Evolutionary conservation across 2,329 filamentous ascomycete species (phyloP).

Genomic region (Blumeria hordei): DNA sequence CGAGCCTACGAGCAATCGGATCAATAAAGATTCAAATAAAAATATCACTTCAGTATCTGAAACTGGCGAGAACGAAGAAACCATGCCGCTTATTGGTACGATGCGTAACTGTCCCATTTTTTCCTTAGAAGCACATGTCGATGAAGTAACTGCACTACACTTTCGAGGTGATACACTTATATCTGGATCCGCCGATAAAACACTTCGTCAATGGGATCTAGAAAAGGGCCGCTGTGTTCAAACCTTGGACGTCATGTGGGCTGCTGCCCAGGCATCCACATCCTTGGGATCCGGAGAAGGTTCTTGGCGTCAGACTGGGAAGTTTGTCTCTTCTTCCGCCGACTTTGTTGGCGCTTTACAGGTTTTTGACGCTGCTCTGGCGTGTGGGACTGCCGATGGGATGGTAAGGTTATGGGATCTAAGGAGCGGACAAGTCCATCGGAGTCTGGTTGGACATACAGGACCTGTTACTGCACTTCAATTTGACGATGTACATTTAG

Average conservation of each 20-base stretch:
- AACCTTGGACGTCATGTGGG: constrained; percentile 94
- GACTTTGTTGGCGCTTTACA: constrained; percentile 91
- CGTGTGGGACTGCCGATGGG: constrained; percentile 88
- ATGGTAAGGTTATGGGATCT: constrained; percentile 96
- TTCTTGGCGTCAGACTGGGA: constrained; percentile 47
- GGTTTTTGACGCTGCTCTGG: constrained; percentile 85
- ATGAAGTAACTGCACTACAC: constrained; percentile 81
- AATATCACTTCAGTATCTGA: constrained; percentile 49
- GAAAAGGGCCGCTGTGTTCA: constrained; percentile 94
- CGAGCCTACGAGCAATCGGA: constrained; percentile 31
- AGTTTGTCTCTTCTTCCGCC: constrained; percentile 40
- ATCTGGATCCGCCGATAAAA: constrained; percentile 93
- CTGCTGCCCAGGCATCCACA: constrained; percentile 67
- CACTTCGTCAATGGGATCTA: constrained; percentile 88
- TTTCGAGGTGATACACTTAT: constrained; percentile 77
- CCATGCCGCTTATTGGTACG: constrained; percentile 51
- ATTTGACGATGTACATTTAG: constrained; percentile 85
- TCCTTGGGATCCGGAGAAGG: constrained; percentile 35
- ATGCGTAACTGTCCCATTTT: constrained; percentile 82
- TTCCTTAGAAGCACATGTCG: constrained; percentile 71
- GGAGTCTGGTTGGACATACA: constrained; percentile 85
- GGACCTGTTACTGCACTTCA: constrained; percentile 83
- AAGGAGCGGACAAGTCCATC: constrained; percentile 85
- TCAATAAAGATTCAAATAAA: constrained; percentile 31
- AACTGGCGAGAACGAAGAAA: constrained; percentile 39